Conservation (phyloP, 2,329 filamentous ascomycete genomes). For the Alternaria viburni region DNA sequence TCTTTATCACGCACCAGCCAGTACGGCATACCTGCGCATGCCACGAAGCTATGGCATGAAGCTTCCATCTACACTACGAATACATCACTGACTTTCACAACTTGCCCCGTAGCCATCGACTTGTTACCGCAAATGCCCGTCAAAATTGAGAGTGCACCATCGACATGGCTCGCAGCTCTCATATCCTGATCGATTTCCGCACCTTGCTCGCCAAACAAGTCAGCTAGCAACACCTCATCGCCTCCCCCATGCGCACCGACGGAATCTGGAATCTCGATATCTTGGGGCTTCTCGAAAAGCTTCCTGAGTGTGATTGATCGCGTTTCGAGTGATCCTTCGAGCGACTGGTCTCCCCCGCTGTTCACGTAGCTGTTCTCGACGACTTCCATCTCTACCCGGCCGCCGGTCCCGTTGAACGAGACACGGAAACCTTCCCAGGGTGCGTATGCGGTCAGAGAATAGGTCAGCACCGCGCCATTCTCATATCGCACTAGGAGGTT, state of each 20-base stretch:
- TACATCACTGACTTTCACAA: constrained; percentile 62
- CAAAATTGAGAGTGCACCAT: constrained; percentile 65
- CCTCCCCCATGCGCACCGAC: constrained; percentile 67
- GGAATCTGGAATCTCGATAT: constrained; percentile 60
- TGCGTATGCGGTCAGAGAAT: constrained; percentile 65
- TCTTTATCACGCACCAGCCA: not conserved
- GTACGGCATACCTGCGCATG: not conserved
- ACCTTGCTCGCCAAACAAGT: constrained; percentile 62
- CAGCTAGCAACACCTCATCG: constrained; percentile 63
- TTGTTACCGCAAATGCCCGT: constrained; percentile 66
- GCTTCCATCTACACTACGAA: constrained; percentile 14
- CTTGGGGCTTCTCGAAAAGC: constrained; percentile 63
- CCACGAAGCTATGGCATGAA: not conserved
- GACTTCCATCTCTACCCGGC: constrained; percentile 66
- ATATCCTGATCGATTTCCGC: constrained; percentile 56
- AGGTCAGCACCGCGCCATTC: constrained; percentile 64
- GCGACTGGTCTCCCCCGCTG: constrained; percentile 63
- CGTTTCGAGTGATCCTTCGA: constrained; percentile 61
- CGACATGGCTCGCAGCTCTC: constrained; percentile 64
- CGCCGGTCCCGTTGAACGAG: constrained; percentile 64
- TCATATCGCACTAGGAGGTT: constrained; percentile 64
- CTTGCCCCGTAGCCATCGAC: constrained; percentile 63
- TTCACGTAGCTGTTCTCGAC: constrained; percentile 67
- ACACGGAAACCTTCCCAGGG: constrained; percentile 68
- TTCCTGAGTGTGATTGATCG: constrained; percentile 59